Percentiles rank a stretch among this genome's conserved stretches.
These are phyloP conservation scores for Phoma sp. DNA, from an alignment of 2,329 filamentous ascomycete species.

Conservation along the genomic window DNA sequence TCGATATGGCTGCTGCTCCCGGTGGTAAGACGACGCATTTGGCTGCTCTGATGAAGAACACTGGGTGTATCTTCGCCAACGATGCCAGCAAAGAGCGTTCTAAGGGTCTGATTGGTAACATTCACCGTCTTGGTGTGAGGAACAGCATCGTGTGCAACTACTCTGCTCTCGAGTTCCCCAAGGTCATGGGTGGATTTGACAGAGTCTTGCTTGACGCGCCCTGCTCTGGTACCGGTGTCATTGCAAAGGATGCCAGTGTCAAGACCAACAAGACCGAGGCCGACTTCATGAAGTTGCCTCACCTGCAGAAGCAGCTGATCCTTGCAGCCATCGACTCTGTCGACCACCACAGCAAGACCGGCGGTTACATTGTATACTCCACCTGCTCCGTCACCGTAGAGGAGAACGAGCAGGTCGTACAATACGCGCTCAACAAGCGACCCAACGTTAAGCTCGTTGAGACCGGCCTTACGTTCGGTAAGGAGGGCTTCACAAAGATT, in stretches of 20 bases:
- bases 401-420: conserved; percentile 91
- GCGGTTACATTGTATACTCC: conserved; percentile 94
- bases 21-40: conserved; percentile 97
- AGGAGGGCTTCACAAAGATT: conserved; percentile 89
- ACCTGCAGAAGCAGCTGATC: conserved; percentile 92
- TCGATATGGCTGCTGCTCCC: conserved; percentile 94
- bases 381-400: conserved; percentile 95
- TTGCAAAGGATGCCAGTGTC: conserved; percentile 93
- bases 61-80: conserved; percentile 93
- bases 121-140: conserved; percentile 89
- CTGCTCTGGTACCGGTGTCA: conserved; percentile 96
- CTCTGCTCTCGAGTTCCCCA: conserved; percentile 91
- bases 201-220: conserved; percentile 92
- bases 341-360: conserved; percentile 88
- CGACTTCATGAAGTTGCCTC: conserved; percentile 91
- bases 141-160: conserved; percentile 97
- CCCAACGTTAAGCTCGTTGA: conserved; percentile 95
- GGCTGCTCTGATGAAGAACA: conserved; percentile 98
- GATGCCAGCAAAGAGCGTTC: conserved; percentile 92
- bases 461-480: conserved; percentile 87
- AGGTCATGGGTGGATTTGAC: conserved; percentile 94
- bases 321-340: conserved; percentile 94
- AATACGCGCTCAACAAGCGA: conserved; percentile 88
- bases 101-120: conserved; percentile 95
- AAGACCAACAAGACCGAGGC: conserved; percentile 98